Conservation (phyloP, 345 rosid species). For the Iberis pinnata region DNA sequence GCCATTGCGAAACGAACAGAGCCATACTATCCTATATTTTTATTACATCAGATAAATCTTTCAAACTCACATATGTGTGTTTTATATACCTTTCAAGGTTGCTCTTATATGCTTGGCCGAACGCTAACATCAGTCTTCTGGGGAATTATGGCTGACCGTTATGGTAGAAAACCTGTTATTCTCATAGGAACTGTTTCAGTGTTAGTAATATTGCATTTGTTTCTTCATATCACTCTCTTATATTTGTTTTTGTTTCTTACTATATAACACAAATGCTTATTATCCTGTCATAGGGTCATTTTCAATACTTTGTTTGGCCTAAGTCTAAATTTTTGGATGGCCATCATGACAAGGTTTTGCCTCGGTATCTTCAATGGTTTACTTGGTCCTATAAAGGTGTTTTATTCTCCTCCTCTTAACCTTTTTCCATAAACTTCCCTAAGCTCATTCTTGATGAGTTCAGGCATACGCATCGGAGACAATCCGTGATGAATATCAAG, state of each 20-base stretch:
- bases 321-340: constrained; percentile 91
- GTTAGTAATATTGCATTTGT: constrained; percentile 48
- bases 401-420: background rate
- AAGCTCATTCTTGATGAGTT: background rate
- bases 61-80: constrained; percentile 11
- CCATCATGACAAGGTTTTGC: constrained; percentile 70
- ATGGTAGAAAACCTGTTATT: constrained; percentile 87
- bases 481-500: constrained; percentile 69
- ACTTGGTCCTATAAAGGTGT: constrained; percentile 82
- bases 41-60: background rate
- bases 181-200: constrained; percentile 58
- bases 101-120: constrained; percentile 84
- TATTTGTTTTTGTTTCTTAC: background rate
- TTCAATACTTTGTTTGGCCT: constrained; percentile 91
- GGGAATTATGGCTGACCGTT: constrained; percentile 85
- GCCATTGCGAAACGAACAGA: too few species aligned
- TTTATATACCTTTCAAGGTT: constrained; percentile 39
- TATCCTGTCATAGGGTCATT: constrained; percentile 49
- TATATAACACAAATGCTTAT: background rate
- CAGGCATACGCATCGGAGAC: constrained; percentile 87
- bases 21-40: too few species aligned
- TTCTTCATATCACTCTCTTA: background rate
- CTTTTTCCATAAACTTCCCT: too few species aligned
- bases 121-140: constrained; percentile 79
- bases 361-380: constrained; percentile 84